These are phyloP conservation scores for Cinchona pubescens DNA, from an alignment of 257 asterid genomes.

Conservation along the genomic window DNA sequence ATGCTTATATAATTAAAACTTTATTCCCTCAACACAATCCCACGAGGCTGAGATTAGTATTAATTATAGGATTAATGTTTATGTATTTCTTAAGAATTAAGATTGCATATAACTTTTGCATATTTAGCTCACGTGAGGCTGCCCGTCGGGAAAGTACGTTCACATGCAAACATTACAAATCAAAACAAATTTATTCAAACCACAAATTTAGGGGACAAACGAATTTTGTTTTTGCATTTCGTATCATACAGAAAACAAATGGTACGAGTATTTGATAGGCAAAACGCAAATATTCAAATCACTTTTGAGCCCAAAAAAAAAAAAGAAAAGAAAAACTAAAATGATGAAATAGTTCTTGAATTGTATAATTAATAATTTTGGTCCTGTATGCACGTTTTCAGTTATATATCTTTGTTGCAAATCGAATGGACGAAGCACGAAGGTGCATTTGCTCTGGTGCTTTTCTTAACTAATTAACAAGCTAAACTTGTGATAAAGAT, in stretches of 20 bases:
- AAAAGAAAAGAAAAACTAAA: no score
- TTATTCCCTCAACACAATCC: no score
- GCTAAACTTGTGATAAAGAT: no score
- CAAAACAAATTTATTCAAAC: slow-evolving; percentile 10
- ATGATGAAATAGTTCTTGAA: background rate
- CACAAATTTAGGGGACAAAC: slow-evolving; percentile 5
- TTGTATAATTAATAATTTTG: background rate
- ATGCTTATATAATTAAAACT: no score
- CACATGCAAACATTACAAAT: slow-evolving; percentile 24
- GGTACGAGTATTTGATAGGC: background rate
- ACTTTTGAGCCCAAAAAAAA: background rate
- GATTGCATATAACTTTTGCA: background rate
- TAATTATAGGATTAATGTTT: no score
- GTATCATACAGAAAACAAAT: background rate
- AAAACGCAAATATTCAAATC: background rate
- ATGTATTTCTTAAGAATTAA: no score
- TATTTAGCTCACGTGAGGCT: slow-evolving; percentile 20
- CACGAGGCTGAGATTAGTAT: no score
- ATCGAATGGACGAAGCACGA: background rate
- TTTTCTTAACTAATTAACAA: background rate
- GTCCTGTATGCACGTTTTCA: background rate
- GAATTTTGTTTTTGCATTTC: slow-evolving; percentile 4
- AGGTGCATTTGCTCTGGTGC: background rate
- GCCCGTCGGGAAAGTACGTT: slow-evolving; percentile 16
- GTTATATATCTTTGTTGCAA: no score